Conservation (phyloP, 441 rosid genomes). For the Kokia cookei region DNA sequence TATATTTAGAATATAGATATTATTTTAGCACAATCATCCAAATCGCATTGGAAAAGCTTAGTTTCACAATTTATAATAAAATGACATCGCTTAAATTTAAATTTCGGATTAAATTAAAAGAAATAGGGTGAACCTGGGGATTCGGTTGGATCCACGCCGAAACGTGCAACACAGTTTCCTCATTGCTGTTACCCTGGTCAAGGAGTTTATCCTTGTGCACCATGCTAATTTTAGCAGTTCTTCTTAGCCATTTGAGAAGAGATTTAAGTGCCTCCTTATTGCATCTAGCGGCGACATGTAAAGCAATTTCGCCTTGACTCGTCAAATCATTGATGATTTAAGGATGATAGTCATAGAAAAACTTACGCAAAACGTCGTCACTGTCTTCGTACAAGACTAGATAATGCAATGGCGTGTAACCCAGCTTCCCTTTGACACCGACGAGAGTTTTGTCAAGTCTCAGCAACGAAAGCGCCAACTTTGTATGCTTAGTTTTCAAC, state of each 20-base stretch:
- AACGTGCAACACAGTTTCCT: neutral
- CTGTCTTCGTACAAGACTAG: neutral
- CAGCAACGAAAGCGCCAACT: neutral
- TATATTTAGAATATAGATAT: too few species aligned
- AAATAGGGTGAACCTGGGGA: neutral
- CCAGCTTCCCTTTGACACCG: neutral
- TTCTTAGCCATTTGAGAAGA: neutral
- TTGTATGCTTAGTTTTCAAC: neutral
- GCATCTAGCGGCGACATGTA: conserved; percentile 7
- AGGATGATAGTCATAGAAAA: neutral
- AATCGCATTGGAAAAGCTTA: too few species aligned
- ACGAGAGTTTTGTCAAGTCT: neutral
- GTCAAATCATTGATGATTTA: conserved; percentile 12
- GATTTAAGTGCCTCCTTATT: neutral
- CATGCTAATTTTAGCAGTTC: neutral
- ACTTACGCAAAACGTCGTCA: rapidly evolving
- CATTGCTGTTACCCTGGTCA: neutral
- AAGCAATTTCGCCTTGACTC: conserved; percentile 10
- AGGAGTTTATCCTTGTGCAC: neutral
- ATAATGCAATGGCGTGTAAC: neutral
- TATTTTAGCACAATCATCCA: too few species aligned
- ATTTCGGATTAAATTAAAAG: neutral
- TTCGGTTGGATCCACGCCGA: neutral
- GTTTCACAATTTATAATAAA: too few species aligned
- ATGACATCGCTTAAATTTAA: too few species aligned